Percentiles rank a stretch among this genome's conserved stretches.
Evolutionary conservation across 495 filamentous ascomycete genomes (phyloP).

Genomic region (Daldinia bambusicola): DNA sequence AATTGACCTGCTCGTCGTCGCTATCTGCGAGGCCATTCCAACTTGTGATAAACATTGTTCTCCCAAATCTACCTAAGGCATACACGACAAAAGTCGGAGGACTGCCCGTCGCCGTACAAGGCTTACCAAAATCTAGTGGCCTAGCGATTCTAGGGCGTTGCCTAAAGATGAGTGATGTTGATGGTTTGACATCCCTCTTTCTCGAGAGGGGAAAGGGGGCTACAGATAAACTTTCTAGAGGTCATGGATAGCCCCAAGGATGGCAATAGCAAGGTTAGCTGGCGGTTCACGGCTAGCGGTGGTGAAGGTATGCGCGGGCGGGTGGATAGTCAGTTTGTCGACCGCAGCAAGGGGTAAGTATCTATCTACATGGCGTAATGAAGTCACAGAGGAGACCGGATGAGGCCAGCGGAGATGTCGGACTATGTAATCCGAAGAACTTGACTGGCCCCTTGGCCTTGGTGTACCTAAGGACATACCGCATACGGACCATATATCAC

Average conservation of each 20-base stretch:
- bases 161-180: neutral
- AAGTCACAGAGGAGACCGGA: constrained; percentile 31
- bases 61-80: constrained; percentile 14
- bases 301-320: constrained; percentile 5
- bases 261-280: constrained; percentile 5
- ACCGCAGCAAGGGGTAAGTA: constrained; percentile 15
- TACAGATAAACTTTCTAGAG: constrained; percentile 16
- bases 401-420: constrained; percentile 36
- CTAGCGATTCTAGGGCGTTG: neutral
- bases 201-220: neutral
- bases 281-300: neutral
- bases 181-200: neutral
- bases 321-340: constrained; percentile 19
- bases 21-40: neutral
- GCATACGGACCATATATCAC: neutral
- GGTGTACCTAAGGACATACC: neutral
- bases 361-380: constrained; percentile 37
- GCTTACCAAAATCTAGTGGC: neutral
- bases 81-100: constrained; percentile 16
- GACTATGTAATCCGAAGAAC: constrained; percentile 40
- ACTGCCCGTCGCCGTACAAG: constrained; percentile 13
- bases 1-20: constrained; percentile 18
- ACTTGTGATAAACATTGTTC: neutral
- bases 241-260: constrained; percentile 1
- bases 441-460: constrained; percentile 22